A percentile compares a stretch with the other conserved stretches of the same genome.
phyloP scores from a whole-genome alignment of 106 monocot genomes.

The Narthecium ossifragum region DNA sequence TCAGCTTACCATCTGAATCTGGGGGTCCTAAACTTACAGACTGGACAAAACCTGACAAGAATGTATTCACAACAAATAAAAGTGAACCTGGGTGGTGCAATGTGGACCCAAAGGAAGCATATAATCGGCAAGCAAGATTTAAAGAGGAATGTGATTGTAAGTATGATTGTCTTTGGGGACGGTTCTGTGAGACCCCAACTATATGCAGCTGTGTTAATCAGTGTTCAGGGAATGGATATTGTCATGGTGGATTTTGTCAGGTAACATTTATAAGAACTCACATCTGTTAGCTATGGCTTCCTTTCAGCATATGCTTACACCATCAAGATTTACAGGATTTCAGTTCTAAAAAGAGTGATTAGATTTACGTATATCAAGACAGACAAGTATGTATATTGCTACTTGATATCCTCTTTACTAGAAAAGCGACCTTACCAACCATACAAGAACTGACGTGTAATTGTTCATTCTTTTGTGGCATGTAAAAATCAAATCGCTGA shows the following conservation, averaged over 20 bases:
- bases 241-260: conserved; percentile 90
- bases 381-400: not conserved
- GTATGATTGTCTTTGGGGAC: conserved; percentile 73
- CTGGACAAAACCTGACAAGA: conserved; percentile 68
- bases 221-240: conserved; percentile 82
- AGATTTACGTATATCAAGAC: not conserved
- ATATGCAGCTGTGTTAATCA: conserved; percentile 81
- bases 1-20: conserved; percentile 45
- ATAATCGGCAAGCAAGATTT: conserved; percentile 59
- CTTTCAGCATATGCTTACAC: not conserved
- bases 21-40: conserved; percentile 37
- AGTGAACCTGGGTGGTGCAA: conserved; percentile 91
- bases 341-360: not conserved
- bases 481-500: not conserved
- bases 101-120: conserved; percentile 67
- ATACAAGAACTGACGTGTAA: not conserved
- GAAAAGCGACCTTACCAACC: too few relatives aligned
- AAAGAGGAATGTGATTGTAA: conserved; percentile 89
- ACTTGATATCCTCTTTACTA: too few relatives aligned
- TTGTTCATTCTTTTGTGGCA: not conserved
- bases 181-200: conserved; percentile 74
- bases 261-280: conserved; percentile 20
- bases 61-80: conserved; percentile 64
- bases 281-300: not conserved
- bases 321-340: not conserved